Evolutionary conservation across 2,329 filamentous ascomycete species (phyloP).

Genomic region (Colletotrichum karsti): DNA sequence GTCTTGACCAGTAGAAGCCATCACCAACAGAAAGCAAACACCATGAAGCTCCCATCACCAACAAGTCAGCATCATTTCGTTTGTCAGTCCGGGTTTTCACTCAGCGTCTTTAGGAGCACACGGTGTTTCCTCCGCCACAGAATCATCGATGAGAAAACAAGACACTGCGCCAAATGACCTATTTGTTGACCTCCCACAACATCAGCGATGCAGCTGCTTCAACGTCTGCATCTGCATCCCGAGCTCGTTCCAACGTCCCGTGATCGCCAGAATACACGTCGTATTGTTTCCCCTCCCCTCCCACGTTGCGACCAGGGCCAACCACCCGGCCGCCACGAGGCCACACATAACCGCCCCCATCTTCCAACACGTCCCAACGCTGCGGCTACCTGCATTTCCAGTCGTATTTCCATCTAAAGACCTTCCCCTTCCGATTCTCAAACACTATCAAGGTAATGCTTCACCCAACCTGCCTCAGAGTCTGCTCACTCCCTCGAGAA

Average conservation of each 20-base stretch:
- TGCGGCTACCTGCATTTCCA: constrained; percentile 5
- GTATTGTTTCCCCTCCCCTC: neutral
- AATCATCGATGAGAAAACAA: neutral
- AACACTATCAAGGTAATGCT: neutral
- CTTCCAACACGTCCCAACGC: neutral
- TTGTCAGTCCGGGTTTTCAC: neutral
- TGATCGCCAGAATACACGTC: constrained; percentile 1
- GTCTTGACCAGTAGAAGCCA: too few species aligned
- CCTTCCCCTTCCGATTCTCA: neutral
- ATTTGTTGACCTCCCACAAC: neutral
- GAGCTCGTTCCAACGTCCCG: neutral
- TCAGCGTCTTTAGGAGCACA: neutral
- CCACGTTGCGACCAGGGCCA: neutral
- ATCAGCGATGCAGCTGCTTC: neutral
- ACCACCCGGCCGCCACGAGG: neutral
- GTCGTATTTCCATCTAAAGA: neutral
- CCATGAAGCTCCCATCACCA: neutral
- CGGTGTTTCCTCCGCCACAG: neutral
- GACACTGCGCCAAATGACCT: neutral
- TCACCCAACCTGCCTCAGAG: neutral
- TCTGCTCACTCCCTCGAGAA: neutral
- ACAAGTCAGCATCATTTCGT: neutral
- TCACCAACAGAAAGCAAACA: neutral
- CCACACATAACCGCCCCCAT: neutral
- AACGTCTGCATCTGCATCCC: neutral